These are phyloP conservation scores for Carex kokanica DNA, from an alignment of 176 grass and related monocot species.

Conservation along the genomic window DNA sequence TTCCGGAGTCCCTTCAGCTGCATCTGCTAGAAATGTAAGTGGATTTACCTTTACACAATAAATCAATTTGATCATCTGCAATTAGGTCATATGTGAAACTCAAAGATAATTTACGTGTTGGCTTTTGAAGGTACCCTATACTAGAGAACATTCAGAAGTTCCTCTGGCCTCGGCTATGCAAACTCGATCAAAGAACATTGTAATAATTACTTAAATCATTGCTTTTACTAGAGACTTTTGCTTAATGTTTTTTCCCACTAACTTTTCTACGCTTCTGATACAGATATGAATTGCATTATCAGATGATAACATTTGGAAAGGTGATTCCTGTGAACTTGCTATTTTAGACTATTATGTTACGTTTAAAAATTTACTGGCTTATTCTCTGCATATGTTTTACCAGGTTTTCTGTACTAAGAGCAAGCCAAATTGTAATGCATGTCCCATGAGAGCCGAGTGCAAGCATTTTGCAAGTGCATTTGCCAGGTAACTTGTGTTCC, in stretches of 20 bases:
- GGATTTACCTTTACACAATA: conserved; percentile 21
- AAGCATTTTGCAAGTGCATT: conserved; percentile 94
- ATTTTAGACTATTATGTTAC: background rate
- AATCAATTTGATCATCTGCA: background rate
- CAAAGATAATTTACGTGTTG: conserved; percentile 28
- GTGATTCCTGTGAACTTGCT: conserved; percentile 29
- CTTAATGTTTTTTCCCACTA: conserved; percentile 2
- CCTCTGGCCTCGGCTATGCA: conserved; percentile 92
- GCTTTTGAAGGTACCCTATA: conserved; percentile 67
- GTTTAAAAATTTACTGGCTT: conserved; percentile 20
- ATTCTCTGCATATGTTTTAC: background rate
- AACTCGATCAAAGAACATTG: conserved; percentile 80
- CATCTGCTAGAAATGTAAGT: conserved; percentile 78
- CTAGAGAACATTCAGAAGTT: conserved; percentile 93
- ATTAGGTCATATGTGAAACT: conserved; percentile 15
- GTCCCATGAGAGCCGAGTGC: conserved; percentile 87
- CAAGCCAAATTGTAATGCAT: conserved; percentile 91
- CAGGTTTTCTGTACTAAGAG: conserved; percentile 89
- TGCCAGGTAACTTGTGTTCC: conserved; percentile 47
- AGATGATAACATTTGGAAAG: conserved; percentile 99
- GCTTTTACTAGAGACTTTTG: conserved; percentile 21
- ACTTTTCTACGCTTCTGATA: background rate
- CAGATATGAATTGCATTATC: conserved; percentile 94
- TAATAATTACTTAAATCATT: conserved; percentile 33
- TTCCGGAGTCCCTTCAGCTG: conserved; percentile 80